phyloP scores from a whole-genome alignment of 1,284 basidiomycete species.

The Puccinia coronata region DNA sequence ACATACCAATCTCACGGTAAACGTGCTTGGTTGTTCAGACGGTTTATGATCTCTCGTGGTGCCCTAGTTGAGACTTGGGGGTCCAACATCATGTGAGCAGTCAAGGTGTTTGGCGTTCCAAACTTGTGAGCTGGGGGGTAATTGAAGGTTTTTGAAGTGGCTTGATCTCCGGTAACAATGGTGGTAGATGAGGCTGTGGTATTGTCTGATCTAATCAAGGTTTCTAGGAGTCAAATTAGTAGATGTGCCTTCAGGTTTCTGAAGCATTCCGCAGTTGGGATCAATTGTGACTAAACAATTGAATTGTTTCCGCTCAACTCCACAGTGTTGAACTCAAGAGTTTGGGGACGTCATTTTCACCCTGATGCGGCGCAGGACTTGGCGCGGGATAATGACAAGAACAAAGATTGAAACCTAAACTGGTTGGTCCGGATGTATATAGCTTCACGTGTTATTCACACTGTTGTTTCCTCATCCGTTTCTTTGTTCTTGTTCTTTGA shows the following conservation, averaged over 20 bases:
- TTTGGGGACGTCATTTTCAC: too few species aligned
- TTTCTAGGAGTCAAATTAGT: background rate
- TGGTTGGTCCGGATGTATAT: too few species aligned
- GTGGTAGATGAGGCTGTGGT: background rate
- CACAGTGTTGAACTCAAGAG: too few species aligned
- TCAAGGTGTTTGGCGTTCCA: conserved; percentile 3
- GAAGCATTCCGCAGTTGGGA: background rate
- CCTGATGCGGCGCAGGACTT: too few species aligned
- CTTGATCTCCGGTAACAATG: background rate
- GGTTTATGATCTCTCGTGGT: background rate
- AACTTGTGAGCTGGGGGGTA: background rate
- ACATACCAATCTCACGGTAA: conserved; percentile 15
- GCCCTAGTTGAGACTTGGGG: conserved; percentile 5
- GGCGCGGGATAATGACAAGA: too few species aligned
- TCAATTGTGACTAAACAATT: background rate
- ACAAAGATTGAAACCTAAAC: too few species aligned
- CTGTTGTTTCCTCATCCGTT: too few species aligned
- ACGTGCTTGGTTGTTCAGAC: background rate
- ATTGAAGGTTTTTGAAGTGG: background rate
- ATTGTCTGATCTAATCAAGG: background rate
- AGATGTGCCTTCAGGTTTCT: background rate
- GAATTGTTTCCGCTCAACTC: background rate
- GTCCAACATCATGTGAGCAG: conserved; percentile 31
- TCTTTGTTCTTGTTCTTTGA: too few species aligned
- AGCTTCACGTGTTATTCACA: too few species aligned